Percentiles rank a stretch among this genome's conserved stretches.
Conservation (phyloP, 2,329 filamentous ascomycete species). For the Elsinoe arachidis region DNA sequence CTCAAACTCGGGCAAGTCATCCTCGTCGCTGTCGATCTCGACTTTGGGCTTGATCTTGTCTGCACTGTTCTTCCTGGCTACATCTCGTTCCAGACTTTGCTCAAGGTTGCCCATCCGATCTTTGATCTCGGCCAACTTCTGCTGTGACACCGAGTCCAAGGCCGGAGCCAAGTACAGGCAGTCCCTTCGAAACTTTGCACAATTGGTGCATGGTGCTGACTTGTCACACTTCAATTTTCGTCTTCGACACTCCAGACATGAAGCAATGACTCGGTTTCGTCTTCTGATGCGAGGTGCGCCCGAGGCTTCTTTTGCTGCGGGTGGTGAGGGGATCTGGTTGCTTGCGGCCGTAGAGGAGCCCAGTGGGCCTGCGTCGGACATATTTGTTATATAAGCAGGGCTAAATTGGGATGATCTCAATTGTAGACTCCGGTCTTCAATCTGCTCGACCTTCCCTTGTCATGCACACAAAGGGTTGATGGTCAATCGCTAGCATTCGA, state of each 20-base stretch:
- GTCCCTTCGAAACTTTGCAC: conserved; percentile 43
- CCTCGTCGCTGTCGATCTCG: conserved; percentile 49
- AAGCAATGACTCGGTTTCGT: conserved; percentile 58
- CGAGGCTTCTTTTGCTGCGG: conserved; percentile 13
- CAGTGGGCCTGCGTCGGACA: neutral
- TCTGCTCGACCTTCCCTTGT: too few species aligned
- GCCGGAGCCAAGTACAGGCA: conserved; percentile 58
- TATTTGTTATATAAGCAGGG: neutral
- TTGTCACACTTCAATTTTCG: conserved; percentile 75
- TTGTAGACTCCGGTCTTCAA: neutral
- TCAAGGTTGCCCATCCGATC: conserved; percentile 68
- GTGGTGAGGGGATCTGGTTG: conserved; percentile 15
- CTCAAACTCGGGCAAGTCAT: conserved; percentile 37
- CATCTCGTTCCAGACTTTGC: conserved; percentile 59
- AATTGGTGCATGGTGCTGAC: conserved; percentile 61
- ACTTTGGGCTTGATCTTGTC: conserved; percentile 22
- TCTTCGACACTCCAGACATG: conserved; percentile 62
- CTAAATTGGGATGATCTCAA: neutral
- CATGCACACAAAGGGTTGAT: too few species aligned
- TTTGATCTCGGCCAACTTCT: conserved; percentile 66
- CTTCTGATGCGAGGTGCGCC: conserved; percentile 38
- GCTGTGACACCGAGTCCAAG: conserved; percentile 60
- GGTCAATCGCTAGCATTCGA: too few species aligned
- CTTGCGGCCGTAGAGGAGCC: conserved; percentile 11
- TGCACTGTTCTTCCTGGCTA: conserved; percentile 39